Conservation (phyloP, 2,329 filamentous ascomycete species). For the Fusarium pilosicola region DNA sequence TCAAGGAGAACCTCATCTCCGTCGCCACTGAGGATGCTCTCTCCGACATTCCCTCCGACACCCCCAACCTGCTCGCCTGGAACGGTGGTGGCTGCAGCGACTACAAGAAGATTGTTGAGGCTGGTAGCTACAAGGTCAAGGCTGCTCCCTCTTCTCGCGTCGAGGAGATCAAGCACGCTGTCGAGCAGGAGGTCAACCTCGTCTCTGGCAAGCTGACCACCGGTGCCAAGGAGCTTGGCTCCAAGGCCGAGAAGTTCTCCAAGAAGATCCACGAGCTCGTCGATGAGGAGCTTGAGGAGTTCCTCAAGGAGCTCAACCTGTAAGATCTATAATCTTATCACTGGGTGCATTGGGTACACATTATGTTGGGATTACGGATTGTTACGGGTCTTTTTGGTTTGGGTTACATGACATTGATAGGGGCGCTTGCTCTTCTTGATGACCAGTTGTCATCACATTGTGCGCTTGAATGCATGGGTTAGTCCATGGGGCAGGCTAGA, state of each 20-base stretch:
- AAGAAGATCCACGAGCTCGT: conserved; percentile 71
- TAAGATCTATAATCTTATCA: conserved; percentile 45
- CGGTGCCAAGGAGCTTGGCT: conserved; percentile 61
- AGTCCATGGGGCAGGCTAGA: conserved; percentile 12
- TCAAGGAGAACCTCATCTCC: conserved; percentile 88
- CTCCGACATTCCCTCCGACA: conserved; percentile 83
- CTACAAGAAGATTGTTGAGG: conserved; percentile 83
- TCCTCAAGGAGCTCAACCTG: conserved; percentile 63
- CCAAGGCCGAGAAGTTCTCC: conserved; percentile 69
- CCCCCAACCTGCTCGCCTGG: conserved; percentile 96
- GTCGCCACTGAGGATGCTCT: conserved; percentile 84
- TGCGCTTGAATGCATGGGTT: conserved; percentile 28
- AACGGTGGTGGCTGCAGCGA: conserved; percentile 96
- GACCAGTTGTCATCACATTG: conserved; percentile 30
- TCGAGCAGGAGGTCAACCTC: conserved; percentile 69
- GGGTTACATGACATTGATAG: conserved; percentile 42
- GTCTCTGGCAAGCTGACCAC: conserved; percentile 66
- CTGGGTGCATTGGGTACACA: conserved; percentile 41
- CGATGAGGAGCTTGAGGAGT: conserved; percentile 69
- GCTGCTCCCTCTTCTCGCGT: conserved; percentile 56
- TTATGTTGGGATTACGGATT: conserved; percentile 41
- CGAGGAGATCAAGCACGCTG: conserved; percentile 68
- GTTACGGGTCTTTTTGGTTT: conserved; percentile 40
- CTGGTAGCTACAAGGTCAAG: conserved; percentile 74
- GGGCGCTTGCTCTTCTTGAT: conserved; percentile 30